Percentiles rank a stretch among this genome's conserved stretches.
phyloP scores from a whole-genome alignment of 257 asterid genomes.

The Solanum rostratum region DNA sequence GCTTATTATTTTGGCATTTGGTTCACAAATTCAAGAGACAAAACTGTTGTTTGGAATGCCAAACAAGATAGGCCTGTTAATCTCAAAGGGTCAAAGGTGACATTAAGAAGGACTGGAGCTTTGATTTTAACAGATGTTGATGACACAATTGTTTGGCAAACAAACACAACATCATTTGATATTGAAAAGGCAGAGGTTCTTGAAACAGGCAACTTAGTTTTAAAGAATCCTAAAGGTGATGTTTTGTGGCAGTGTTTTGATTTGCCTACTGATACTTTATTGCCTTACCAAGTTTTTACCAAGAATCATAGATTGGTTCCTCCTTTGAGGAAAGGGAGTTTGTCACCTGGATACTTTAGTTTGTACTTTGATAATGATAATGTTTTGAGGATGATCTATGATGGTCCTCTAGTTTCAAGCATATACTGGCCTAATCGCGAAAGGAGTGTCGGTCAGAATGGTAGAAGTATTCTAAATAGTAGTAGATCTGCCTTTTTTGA shows the following conservation, averaged over 20 bases:
- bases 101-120: conserved; percentile 13
- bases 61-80: conserved; percentile 56
- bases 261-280: conserved; percentile 47
- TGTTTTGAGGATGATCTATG: conserved; percentile 41
- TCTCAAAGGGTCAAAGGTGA: conserved; percentile 22
- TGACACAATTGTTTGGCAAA: conserved; percentile 20
- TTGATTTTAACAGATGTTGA: conserved; percentile 19
- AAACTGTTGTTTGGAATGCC: conserved; percentile 57
- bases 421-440: conserved; percentile 65
- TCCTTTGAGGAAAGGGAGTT: conserved; percentile 23
- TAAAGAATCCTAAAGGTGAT: conserved; percentile 18
- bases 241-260: conserved; percentile 62
- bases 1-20: conserved; percentile 61
- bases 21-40: conserved; percentile 51
- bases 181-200: conserved; percentile 30
- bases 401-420: conserved; percentile 45
- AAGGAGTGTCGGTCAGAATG: neutral
- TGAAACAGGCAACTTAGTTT: conserved; percentile 42
- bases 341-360: conserved; percentile 44
- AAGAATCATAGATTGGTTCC: conserved; percentile 44
- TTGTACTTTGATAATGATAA: conserved; percentile 50
- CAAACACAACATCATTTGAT: conserved; percentile 8
- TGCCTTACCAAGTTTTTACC: conserved; percentile 50
- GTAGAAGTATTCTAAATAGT: conserved; percentile 55
- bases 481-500: conserved; percentile 48